Conservation (phyloP, 257 asterid species). For the Przewalskia tangutica region DNA sequence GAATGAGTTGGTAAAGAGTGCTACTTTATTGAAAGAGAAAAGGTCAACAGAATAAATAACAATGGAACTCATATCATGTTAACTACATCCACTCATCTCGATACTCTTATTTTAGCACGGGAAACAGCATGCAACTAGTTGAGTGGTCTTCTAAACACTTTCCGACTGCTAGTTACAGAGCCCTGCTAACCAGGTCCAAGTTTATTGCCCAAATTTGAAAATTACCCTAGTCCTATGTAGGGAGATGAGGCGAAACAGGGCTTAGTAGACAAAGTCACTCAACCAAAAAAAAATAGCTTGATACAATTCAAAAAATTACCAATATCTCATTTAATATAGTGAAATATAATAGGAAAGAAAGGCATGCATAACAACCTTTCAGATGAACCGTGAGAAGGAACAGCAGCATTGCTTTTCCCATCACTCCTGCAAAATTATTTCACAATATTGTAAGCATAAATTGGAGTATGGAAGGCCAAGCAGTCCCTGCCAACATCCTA, state of each 20-base stretch:
- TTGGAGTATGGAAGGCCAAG: neutral
- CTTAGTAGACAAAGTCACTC: neutral
- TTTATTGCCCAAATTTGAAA: neutral
- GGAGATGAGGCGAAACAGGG: neutral
- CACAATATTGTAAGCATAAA: neutral
- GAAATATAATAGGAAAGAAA: constrained; percentile 13
- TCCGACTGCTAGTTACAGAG: neutral
- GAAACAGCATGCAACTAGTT: neutral
- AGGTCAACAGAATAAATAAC: neutral
- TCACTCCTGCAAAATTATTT: constrained; percentile 42
- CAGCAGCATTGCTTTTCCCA: constrained; percentile 46
- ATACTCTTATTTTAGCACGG: neutral
- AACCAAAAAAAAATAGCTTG: neutral
- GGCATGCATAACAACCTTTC: constrained; percentile 45
- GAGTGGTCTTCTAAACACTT: neutral
- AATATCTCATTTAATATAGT: neutral
- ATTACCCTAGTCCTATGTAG: neutral
- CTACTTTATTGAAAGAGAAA: neutral
- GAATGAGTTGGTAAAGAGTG: neutral
- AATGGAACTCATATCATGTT: neutral
- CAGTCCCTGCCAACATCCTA: neutral
- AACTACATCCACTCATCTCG: neutral
- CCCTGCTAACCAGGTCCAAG: neutral
- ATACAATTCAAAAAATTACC: neutral
- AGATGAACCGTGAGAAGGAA: constrained; percentile 44